phyloP scores from a whole-genome alignment of 176 grass and related monocot species.

The Carex kokanica region DNA sequence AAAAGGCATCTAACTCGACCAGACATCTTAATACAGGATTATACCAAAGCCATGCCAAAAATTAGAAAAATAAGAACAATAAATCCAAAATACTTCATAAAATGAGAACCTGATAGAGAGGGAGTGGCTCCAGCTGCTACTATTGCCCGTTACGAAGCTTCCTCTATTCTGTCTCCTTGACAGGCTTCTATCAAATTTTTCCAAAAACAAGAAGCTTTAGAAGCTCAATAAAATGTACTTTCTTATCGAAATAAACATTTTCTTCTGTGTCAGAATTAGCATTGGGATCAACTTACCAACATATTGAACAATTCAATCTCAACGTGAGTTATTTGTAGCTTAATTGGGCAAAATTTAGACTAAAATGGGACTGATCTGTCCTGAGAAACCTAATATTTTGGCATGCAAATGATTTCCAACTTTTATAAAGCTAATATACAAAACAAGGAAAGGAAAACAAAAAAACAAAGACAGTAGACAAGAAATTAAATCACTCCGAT shows the following conservation, averaged over 20 bases:
- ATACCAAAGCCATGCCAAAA: background rate
- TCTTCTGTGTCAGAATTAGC: background rate
- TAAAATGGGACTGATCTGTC: background rate
- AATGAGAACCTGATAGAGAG: slow-evolving; percentile 78
- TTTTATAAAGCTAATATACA: background rate
- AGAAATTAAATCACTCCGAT: background rate
- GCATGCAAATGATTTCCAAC: background rate
- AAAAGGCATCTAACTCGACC: background rate
- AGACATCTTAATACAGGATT: background rate
- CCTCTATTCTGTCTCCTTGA: slow-evolving; percentile 36
- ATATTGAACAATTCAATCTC: background rate
- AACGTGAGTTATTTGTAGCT: background rate
- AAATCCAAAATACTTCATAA: background rate
- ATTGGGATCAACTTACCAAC: background rate
- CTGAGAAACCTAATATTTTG: background rate
- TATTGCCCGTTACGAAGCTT: slow-evolving; percentile 50
- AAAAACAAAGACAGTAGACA: background rate
- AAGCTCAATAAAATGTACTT: background rate
- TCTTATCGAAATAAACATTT: background rate
- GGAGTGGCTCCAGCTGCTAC: slow-evolving; percentile 78
- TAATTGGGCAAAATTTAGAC: background rate
- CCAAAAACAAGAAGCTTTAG: slow-evolving; percentile 11
- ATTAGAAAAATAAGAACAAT: background rate
- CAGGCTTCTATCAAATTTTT: slow-evolving; percentile 29
- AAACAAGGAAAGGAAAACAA: background rate